Percentiles rank a stretch among this genome's conserved stretches.
These are phyloP conservation scores for Fusarium tuaranense DNA, from an alignment of 2,329 filamentous ascomycete species.

Conservation along the genomic window DNA sequence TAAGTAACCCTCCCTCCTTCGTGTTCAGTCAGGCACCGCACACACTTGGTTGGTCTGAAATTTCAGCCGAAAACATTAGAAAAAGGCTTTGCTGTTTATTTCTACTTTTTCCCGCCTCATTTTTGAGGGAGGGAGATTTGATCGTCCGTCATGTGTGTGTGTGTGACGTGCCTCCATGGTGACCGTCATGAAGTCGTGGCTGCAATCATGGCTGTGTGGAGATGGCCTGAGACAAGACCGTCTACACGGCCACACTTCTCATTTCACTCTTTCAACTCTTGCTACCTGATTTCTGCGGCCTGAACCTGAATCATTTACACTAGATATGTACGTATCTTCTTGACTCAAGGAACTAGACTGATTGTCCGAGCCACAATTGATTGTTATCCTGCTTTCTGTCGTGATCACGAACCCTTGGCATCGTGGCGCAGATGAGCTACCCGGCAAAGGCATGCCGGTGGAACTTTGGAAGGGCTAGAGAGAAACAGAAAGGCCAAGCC, in stretches of 20 bases:
- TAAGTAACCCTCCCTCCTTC: background rate
- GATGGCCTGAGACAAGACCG: conserved; percentile 2
- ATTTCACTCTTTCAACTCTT: background rate
- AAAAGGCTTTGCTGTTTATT: background rate
- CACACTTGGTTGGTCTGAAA: background rate
- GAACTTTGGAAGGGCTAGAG: background rate
- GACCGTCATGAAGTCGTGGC: conserved; percentile 21
- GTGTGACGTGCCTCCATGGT: conserved; percentile 9
- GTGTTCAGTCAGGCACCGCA: background rate
- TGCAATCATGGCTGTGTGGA: conserved; percentile 22
- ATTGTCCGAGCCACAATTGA: background rate
- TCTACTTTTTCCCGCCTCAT: conserved; percentile 6
- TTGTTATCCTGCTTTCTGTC: background rate
- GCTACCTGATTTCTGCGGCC: background rate
- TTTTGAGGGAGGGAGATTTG: conserved; percentile 6
- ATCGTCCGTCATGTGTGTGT: background rate
- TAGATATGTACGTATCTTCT: background rate
- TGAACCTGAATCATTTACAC: background rate
- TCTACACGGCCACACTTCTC: background rate
- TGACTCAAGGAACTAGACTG: background rate
- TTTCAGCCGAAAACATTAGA: background rate
- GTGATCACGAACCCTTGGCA: background rate
- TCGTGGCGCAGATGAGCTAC: background rate
- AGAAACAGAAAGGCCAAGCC: background rate
- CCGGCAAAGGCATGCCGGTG: background rate